Percentiles rank a stretch among this genome's conserved stretches.
phyloP scores from a whole-genome alignment of 2,329 filamentous ascomycete genomes.

The Fusarium bactridioides region DNA sequence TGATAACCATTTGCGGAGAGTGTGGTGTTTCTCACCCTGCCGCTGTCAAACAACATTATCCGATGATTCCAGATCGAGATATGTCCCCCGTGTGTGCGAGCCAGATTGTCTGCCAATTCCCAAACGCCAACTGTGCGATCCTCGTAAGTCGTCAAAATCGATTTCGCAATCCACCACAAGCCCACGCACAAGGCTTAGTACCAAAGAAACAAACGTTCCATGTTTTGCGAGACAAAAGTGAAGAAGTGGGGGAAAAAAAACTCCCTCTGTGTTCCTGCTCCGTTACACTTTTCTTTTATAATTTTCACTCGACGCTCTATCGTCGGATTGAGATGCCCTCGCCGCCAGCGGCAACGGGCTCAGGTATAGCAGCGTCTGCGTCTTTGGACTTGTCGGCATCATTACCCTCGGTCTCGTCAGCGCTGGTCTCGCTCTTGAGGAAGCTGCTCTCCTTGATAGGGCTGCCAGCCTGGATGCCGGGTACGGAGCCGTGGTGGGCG shows the following conservation, averaged over 20 bases:
- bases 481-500: conserved; percentile 52
- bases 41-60: conserved; percentile 34
- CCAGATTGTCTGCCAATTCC: conserved; percentile 41
- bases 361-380: conserved; percentile 33
- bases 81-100: conserved; percentile 34
- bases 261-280: background rate
- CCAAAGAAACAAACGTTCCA: conserved; percentile 14
- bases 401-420: conserved; percentile 55
- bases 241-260: background rate
- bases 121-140: conserved; percentile 43
- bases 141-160: conserved; percentile 42
- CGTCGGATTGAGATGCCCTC: conserved; percentile 70
- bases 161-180: conserved; percentile 32
- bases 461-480: conserved; percentile 70
- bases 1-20: conserved; percentile 30
- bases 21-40: conserved; percentile 10
- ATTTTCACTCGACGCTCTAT: conserved; percentile 45
- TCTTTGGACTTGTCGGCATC: conserved; percentile 52
- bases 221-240: conserved; percentile 9
- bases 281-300: background rate
- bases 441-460: conserved; percentile 92
- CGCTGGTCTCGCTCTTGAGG: conserved; percentile 82
- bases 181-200: conserved; percentile 27
- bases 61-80: conserved; percentile 35
- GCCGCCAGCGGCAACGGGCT: conserved; percentile 36